These are phyloP conservation scores for Fusarium sp. DNA, from an alignment of 2,329 filamentous ascomycete species.

Conservation along the genomic window DNA sequence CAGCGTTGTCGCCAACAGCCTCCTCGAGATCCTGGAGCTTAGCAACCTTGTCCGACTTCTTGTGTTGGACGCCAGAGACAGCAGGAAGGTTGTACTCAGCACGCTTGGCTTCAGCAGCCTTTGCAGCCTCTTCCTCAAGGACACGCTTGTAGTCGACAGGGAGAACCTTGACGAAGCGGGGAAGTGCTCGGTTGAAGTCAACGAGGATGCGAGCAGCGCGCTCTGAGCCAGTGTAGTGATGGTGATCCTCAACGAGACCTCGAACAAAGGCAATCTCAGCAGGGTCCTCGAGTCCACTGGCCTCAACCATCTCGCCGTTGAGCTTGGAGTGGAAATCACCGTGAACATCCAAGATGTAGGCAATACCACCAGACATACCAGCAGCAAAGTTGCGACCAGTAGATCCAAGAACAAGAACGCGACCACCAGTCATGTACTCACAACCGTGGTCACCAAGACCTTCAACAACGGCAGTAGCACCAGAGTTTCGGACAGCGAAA, in stretches of 20 bases:
- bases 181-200: constrained; percentile 93
- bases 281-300: constrained; percentile 83
- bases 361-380: constrained; percentile 98
- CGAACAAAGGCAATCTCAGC: constrained; percentile 90
- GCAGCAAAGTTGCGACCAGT: constrained; percentile 97
- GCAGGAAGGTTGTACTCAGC: constrained; percentile 83
- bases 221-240: constrained; percentile 97
- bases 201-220: constrained; percentile 90
- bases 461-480: constrained; percentile 94
- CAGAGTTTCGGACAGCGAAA: constrained; percentile 96
- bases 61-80: constrained; percentile 69
- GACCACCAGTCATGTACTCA: constrained; percentile 99
- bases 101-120: constrained; percentile 85
- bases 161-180: constrained; percentile 91
- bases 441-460: constrained; percentile 96
- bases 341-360: constrained; percentile 90
- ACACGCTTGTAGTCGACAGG: constrained; percentile 97
- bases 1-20: constrained; percentile 82
- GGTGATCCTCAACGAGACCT: constrained; percentile 93
- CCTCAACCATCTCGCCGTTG: constrained; percentile 97
- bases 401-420: constrained; percentile 83
- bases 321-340: constrained; percentile 92
- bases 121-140: constrained; percentile 83
- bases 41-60: constrained; percentile 74
- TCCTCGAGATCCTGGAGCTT: constrained; percentile 88